Conservation (phyloP, 1,284 basidiomycete genomes). For the Moesziomyces aphidis region DNA sequence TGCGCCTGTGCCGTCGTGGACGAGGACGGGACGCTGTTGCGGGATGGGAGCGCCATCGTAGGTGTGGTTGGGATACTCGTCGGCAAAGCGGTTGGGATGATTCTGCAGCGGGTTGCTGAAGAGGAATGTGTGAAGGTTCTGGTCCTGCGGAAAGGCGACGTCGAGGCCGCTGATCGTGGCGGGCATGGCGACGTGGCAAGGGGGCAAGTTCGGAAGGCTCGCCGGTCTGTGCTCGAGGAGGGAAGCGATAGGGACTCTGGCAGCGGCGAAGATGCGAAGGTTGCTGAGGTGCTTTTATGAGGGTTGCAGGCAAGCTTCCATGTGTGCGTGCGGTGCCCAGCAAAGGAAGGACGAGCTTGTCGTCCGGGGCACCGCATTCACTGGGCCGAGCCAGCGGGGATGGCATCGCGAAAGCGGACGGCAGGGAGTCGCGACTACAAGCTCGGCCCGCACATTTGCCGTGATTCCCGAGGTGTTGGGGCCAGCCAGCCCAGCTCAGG, state of each 20-base stretch:
- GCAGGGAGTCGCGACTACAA: too few species aligned
- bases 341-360: too few species aligned
- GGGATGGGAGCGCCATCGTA: conserved; percentile 40
- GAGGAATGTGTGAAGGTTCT: conserved; percentile 45
- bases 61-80: conserved; percentile 39
- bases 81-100: conserved; percentile 30
- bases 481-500: neutral
- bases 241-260: neutral
- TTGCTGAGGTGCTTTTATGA: neutral
- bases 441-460: too few species aligned
- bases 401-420: too few species aligned
- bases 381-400: too few species aligned
- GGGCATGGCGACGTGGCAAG: conserved; percentile 10
- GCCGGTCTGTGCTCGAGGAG: neutral
- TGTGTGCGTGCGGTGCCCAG: too few species aligned
- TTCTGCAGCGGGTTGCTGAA: conserved; percentile 54
- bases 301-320: neutral
- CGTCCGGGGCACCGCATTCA: too few species aligned
- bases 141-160: conserved; percentile 30
- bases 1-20: conserved; percentile 48
- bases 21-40: conserved; percentile 42
- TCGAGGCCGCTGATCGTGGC: conserved; percentile 26
- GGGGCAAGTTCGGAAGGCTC: neutral
- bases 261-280: neutral
- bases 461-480: neutral